Evolutionary conservation across 257 asterid species (phyloP).

Genomic region (Euphrasia confusa): DNA sequence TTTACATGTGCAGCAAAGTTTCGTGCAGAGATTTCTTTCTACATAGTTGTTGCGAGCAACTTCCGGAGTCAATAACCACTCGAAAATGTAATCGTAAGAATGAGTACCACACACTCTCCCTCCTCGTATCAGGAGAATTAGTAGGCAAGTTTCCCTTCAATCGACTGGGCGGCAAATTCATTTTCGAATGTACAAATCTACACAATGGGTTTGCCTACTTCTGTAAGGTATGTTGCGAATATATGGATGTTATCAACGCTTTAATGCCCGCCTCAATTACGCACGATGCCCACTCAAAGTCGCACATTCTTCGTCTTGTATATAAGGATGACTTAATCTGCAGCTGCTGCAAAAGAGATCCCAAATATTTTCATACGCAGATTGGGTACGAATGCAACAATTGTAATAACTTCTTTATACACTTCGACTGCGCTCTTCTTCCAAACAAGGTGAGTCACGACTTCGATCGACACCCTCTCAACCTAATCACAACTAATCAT

Average conservation of each 20-base stretch:
- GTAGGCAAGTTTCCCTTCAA: too few species aligned
- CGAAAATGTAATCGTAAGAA: too few species aligned
- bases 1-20: background rate
- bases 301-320: constrained; percentile 15
- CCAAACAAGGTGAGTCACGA: background rate
- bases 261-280: background rate
- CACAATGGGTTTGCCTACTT: constrained; percentile 13
- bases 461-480: constrained; percentile 11
- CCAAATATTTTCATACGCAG: too few species aligned
- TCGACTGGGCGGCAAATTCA: too few species aligned
- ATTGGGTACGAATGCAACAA: background rate
- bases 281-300: background rate
- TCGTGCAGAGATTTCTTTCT: background rate
- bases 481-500: background rate
- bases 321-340: too few species aligned
- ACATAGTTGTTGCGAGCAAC: constrained; percentile 1
- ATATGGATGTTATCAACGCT: constrained; percentile 1
- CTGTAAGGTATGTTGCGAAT: background rate
- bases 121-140: too few species aligned
- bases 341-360: too few species aligned
- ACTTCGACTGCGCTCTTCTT: constrained; percentile 1
- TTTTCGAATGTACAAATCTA: too few species aligned
- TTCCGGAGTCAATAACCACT: too few species aligned
- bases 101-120: too few species aligned
- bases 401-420: background rate